Base-by-base conservation (phyloP, 768 basidiomycete species). In the Mycena latifolia region DNA sequence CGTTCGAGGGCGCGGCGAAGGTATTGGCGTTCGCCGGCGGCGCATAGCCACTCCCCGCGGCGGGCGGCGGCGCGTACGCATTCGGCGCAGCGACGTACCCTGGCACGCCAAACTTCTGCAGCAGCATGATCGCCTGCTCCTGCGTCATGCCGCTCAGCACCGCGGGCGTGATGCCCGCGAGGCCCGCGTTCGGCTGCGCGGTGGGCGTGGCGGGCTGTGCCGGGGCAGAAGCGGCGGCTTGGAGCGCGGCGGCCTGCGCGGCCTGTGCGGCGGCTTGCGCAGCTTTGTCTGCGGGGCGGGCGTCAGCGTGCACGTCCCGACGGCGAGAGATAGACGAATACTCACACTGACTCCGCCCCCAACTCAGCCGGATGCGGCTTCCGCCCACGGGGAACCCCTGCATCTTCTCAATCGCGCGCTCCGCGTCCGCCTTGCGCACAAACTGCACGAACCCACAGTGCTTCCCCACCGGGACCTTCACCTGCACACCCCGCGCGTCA, bases 401-500 rank as follows among this genome's bases (percentile, higher is more conserved):
- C 95, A 97, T 96, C 79, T 94, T 95, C 79, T 95, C 93, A 66
- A 98, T 98, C 11, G 95, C 95, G 39, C 88, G 85, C 77, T 96
- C 95, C 14, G 96, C 96, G 77, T 98, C 96, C 12, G 88, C 88
- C 78, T 97, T 95, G 69, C 90, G 87, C 28, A 97, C 93, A 72
- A 95, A 98, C 79, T 98, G 96, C 48, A 98, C 96, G 73, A 98
- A 98, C 1, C 96, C 96, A 72, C 96, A 98, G 69, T 96, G 93
- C 74, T 97, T 97, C 55, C 94, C 95, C 47, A 94, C 91, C 14
- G 96, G 96, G n/a, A 98, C 95, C 78, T 96, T 97, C 74, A 97
- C 95, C 93, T 94, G 70, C 47, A 48, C 3, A 33, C 27, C 18
- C 17, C 5, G n/a, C 8, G 33, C 25, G 22, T 60, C 28, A 43